Evolutionary conservation across 495 filamentous ascomycete species (phyloP), one percentile per base, ranked within the genome.

Genomic region (Aspergillus nidulans): DNA sequence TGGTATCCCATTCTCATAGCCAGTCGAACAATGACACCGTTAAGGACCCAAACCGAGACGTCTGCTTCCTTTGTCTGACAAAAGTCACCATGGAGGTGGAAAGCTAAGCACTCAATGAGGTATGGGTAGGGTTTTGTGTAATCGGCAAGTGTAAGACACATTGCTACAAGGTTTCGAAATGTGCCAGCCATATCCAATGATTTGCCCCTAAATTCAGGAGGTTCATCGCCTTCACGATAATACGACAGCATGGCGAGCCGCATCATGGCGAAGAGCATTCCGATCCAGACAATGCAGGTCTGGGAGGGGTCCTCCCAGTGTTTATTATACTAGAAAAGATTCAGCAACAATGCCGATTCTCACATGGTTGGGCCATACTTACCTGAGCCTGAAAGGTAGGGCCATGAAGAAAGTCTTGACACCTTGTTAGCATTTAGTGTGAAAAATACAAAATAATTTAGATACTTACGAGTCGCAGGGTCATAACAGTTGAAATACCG

Each of bases 1-100:
- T 99, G 94, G 56, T 96, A 95, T 43, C 94, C 94, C 90, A 96
- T 96, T 23, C 90, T 81, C 79, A 97, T 91, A 9, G 92, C 90
- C 51, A 96, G 73, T 52, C 92, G 84, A 21, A 89, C 85, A 56
- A 95, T 84, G 61, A 95, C 82, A 19, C 89, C 87, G 7, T 84
- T 78, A 51, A 94, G 80, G 43, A 96, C 76, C 86, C 92, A 95
- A 9, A 95, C 75, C 10, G 85, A 87, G 9, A 88, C 76, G 55
- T 97, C 92, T 10, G 88, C 81, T 59, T 96, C 90, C 71, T 84
- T 85, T 41, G 84, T 86, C 52, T 88, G 81, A 16, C 82, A 81
- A 62, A 88, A 88, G 70, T 96, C 89, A 28, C 88, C 86, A 63
- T 90, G 85, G 28, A 95, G 72, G 69, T 96, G 90, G 28, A 97